Evolutionary conservation across 164 flowering plant species (phyloP).

Genomic region (Kingdonia uniflora): DNA sequence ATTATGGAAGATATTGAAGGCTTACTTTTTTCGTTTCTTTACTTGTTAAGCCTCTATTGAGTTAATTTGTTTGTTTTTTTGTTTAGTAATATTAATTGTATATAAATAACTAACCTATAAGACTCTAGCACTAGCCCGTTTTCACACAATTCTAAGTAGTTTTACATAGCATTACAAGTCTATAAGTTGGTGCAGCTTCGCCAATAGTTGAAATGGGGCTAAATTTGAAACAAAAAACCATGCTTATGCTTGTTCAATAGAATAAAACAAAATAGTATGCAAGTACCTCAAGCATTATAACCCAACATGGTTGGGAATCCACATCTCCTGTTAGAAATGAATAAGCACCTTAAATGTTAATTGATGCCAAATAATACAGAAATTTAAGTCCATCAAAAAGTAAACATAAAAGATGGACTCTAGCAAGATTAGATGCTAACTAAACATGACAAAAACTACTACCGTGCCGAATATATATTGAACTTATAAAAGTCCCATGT

Average conservation of each 20-base stretch:
- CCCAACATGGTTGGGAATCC: conserved; percentile 90
- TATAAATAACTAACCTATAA: too few species aligned
- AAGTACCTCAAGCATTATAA: conserved; percentile 94
- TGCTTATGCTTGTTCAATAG: not conserved
- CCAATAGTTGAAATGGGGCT: not conserved
- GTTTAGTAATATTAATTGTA: too few species aligned
- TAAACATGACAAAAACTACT: too few species aligned
- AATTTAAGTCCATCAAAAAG: not conserved
- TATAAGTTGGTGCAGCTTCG: not conserved
- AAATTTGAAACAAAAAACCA: not conserved
- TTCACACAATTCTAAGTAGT: not conserved
- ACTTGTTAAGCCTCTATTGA: too few species aligned
- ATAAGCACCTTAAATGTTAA: conserved; percentile 9
- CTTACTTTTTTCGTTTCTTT: too few species aligned
- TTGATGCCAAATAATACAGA: not conserved
- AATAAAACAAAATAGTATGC: not conserved
- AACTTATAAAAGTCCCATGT: too few species aligned
- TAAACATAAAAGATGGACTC: not conserved
- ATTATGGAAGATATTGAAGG: too few species aligned
- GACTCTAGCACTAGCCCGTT: too few species aligned
- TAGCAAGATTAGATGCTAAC: too few species aligned
- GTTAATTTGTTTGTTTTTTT: too few species aligned
- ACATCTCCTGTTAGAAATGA: conserved; percentile 37
- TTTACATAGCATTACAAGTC: not conserved
- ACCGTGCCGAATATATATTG: too few species aligned